Evolutionary conservation across 164 flowering plant species (phyloP), one percentile per base, ranked within the genome.

Genomic region (Amborella trichopoda): DNA sequence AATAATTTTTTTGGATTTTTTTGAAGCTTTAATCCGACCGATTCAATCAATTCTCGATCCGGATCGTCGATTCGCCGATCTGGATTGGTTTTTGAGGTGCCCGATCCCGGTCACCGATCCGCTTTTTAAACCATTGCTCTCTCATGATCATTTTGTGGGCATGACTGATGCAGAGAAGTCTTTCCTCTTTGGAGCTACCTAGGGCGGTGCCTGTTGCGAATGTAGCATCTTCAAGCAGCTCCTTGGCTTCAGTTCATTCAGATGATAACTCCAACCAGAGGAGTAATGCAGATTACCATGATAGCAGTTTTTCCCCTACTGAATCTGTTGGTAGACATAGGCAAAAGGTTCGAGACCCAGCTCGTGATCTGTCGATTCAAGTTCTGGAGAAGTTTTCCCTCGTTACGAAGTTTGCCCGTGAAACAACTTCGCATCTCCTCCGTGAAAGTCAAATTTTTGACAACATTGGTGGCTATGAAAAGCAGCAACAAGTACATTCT

Each of bases 351-450:
- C 67, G 77, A 26, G 99, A 87, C 78, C 96, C 99, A 66, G 78
- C 90, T 54, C 88, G 84, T 49, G 96, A 93, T 70, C 57, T 88
- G 36, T 81, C 96, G 42, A 77, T 93, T 64, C 94, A 88, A 42
- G 94, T 93, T 2, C 40, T 93, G 66, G 97, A 93, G 62, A 93
- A 88, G 57, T 93, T 93, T 52, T 93, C 99, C 24, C 97, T 83
- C 45, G 97, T 93, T 26, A 93, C 99, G 46, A 81, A 71, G 70
- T 88, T 88, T 75, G 99, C 99, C 24, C 81, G 99, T 28, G 97
- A 88, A 49, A 93, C 99, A 57, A 91, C 94, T 44, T 83, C 99
- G 13, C 97, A 93, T 26, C 71, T 93, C 41, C 77, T 93, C 43
- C 69, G 94, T 44, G 99, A 93, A 52, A 68, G 34, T 63, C 72